These are phyloP conservation scores for Salix purpurea DNA, from an alignment of 345 rosid species.

Conservation along the genomic window DNA sequence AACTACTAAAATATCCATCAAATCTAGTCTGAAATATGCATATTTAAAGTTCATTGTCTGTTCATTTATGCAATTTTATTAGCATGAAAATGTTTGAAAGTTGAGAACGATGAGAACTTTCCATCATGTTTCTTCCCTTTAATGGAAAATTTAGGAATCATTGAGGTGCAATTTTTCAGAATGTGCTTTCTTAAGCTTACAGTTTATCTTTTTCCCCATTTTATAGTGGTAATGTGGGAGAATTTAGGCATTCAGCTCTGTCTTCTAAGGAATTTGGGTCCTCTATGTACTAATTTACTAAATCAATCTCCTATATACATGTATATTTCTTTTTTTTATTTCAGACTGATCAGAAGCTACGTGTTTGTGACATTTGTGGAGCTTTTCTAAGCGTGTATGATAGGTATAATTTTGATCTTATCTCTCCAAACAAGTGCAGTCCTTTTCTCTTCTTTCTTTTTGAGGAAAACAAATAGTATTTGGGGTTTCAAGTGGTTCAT, in stretches of 20 bases:
- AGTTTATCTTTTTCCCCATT: not conserved
- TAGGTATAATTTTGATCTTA: constrained; percentile 51
- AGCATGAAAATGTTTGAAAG: too few relatives aligned
- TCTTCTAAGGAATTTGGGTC: not conserved
- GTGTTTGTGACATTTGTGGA: constrained; percentile 99
- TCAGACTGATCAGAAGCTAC: constrained; percentile 99
- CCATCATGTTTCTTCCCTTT: not conserved
- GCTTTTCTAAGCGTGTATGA: constrained; percentile 99
- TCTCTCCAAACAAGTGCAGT: constrained; percentile 8
- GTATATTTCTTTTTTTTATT: not conserved
- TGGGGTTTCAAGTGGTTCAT: constrained; percentile 88
- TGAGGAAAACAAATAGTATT: constrained; percentile 45
- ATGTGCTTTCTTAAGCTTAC: not conserved
- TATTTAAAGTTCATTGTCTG: not conserved
- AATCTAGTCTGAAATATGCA: not conserved
- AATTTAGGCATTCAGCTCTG: not conserved
- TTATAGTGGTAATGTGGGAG: not conserved
- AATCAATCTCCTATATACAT: not conserved
- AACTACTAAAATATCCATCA: not conserved
- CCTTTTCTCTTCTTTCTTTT: constrained; percentile 19
- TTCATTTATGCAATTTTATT: too few relatives aligned
- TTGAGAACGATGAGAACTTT: not conserved
- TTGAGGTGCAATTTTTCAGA: not conserved
- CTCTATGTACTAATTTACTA: not conserved
- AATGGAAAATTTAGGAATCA: not conserved